A percentile compares a stretch with the other conserved stretches of the same genome.
Evolutionary conservation across 768 basidiomycete species (phyloP).

Genomic region (Tricholoma sp.): DNA sequence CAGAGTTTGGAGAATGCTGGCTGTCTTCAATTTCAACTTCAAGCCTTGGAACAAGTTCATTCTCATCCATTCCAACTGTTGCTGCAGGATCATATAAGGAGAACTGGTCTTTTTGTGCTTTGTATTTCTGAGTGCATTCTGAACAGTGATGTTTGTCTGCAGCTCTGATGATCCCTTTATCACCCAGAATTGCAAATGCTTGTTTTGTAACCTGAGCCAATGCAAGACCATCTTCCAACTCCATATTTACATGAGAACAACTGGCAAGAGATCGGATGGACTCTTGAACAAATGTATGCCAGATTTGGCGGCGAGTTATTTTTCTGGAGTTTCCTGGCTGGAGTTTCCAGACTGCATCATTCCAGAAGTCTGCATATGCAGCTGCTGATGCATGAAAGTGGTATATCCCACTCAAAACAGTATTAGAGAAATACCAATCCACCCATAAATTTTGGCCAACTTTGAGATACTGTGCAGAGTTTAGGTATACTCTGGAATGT

Average conservation of each 20-base stretch:
- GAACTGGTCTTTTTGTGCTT: neutral
- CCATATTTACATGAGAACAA: neutral
- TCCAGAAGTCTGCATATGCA: slow-evolving; percentile 15
- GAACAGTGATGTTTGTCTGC: neutral
- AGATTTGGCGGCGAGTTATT: slow-evolving; percentile 6
- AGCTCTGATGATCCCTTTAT: neutral
- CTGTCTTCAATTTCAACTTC: neutral
- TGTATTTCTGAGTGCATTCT: slow-evolving; percentile 5
- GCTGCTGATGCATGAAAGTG: slow-evolving; percentile 14
- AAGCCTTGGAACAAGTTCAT: neutral
- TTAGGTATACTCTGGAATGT: neutral
- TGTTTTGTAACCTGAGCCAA: neutral
- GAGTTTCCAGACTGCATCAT: slow-evolving; percentile 4
- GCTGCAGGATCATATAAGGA: neutral
- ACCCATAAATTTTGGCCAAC: slow-evolving; percentile 11
- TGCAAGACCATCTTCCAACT: slow-evolving; percentile 5
- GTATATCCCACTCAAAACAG: slow-evolving; percentile 11
- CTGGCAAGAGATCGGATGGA: slow-evolving; percentile 4
- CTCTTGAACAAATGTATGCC: slow-evolving; percentile 15
- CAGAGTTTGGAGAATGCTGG: neutral
- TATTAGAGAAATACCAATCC: slow-evolving; percentile 9
- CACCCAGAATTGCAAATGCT: neutral
- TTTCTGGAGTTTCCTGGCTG: neutral
- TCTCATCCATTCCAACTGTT: neutral
- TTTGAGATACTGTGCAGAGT: slow-evolving; percentile 2